phyloP scores from a whole-genome alignment of 1,284 basidiomycete genomes.

The Sporisorium scitamineum region DNA sequence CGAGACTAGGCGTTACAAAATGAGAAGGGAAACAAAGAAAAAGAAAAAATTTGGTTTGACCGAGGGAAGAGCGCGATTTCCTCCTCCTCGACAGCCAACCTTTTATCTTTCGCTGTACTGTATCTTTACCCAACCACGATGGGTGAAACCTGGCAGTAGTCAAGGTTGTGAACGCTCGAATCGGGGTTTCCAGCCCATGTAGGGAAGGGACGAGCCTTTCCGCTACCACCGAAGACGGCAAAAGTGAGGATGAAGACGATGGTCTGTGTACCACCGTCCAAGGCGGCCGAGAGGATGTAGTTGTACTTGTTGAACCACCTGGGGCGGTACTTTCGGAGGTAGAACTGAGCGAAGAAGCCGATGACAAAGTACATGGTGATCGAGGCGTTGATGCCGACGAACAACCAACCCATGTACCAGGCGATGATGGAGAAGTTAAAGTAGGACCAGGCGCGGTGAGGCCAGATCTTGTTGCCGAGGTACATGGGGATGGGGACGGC shows the following conservation, averaged over 20 bases:
- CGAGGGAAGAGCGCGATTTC: no score
- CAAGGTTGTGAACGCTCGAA: constrained; percentile 19
- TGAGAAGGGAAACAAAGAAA: no score
- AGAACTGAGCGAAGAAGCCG: constrained; percentile 44
- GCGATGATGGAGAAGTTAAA: constrained; percentile 49
- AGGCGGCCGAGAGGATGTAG: constrained; percentile 77
- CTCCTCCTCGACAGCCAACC: no score
- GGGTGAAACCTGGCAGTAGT: constrained; percentile 27
- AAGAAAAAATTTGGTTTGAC: no score
- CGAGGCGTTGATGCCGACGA: constrained; percentile 36
- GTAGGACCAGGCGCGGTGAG: constrained; percentile 43
- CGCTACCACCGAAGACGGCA: constrained; percentile 78
- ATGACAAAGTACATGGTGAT: constrained; percentile 37
- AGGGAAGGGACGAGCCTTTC: constrained; percentile 62
- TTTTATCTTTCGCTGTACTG: no score
- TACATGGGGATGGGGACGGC: constrained; percentile 31
- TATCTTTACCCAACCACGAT: constrained; percentile 4
- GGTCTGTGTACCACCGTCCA: constrained; percentile 72
- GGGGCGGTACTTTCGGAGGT: constrained; percentile 41
- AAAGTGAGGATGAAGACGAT: constrained; percentile 79
- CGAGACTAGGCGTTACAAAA: no score
- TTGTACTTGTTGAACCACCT: constrained; percentile 74
- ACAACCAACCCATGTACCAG: constrained; percentile 44
- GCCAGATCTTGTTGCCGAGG: constrained; percentile 35
- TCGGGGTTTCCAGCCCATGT: constrained; percentile 44